Base-by-base conservation (phyloP, 257 asterid genomes). In the Solanum infundibuliforme region DNA sequence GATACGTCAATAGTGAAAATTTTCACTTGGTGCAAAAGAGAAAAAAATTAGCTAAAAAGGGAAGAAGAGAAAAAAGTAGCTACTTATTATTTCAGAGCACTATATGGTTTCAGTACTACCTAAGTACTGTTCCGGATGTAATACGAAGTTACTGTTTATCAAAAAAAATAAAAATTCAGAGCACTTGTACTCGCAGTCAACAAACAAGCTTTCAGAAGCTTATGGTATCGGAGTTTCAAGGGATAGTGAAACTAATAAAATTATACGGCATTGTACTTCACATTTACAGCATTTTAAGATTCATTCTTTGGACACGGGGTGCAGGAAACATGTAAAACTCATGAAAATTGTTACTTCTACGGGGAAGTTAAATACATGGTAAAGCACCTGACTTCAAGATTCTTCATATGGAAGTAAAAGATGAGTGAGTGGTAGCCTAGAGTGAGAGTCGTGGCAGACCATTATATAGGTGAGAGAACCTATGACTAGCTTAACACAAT, bases 21-120 rank as follows among this genome's bases (percentile, higher is more conserved):
- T 88, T 68, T 87, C 88, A 86, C 75, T 83, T 86, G n/a, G 58
- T 46, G 35, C 83, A 79, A 84, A 34, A 88, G 86, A 86, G 71
- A 27, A 58, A 58, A 69, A 82, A 77, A n/a, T 4, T 46, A 81
- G 39, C 27, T 81, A 4, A 43, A 46, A 29, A 20, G 27, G 13
- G 68, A 43, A 23, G 65, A 25, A 66, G 86, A 89, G 85, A 35
- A 87, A 29, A 72, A 77, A 82, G 75, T 41, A 87, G 85, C 34
- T 27, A 79, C 39, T 79, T 16, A 79, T 27, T 43, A 14, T 79
- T 79, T 79, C 38, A 16, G 27, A 81, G 39, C 39, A 81, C 38
- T 46, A 2, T 52, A 16, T 52, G 62, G 62, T 52, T 52, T 52
- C 62, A 52, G 23, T 5, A 52, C 23, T 52, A 16, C 23, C 62